Evolutionary conservation across 306 rosid species (phyloP), one percentile per base, ranked within the genome.

Genomic region (Fragaria iinumae): DNA sequence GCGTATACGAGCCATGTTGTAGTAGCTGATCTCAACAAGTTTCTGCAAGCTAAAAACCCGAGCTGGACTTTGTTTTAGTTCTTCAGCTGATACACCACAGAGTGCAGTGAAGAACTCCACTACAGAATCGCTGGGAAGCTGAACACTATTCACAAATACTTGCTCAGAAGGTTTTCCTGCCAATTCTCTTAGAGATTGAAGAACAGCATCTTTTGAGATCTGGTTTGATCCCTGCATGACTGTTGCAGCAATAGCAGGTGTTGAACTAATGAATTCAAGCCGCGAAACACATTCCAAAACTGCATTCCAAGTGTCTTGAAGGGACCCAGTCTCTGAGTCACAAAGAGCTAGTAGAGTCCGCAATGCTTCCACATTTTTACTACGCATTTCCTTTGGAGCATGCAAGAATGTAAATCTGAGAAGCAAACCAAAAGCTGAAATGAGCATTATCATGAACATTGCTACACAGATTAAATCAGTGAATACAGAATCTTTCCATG

Each of bases 31-130:
- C 84, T 96, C 99, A 79, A 96, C 98, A 82, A 96, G 99, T 79
- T 96, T 96, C 81, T 96, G 99, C 91, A 96, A 86, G 87, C 99
- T 96, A 90, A 90, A 96, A 83, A 96, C 99, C 74, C 99, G 99
- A 67, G 97, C 97, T 59, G 98, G 98, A 29, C 86, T 82, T 90
- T 96, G 99, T 75, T 91, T 92, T 68, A 96, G 88, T 85, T 96
- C 99, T 85, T 96, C 99, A 73, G 97, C 97, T 32, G 99, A 96
- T 76, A 93, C 99, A 79, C 99, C 96, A 70, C 99, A 96, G 72
- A 96, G 96, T 73, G 98, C 98, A 84, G 88, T 93, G 86, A 96
- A 88, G 85, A 96, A 96, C 80, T 96, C 99, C 81, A 96, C 99
- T 60, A 96, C 75, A 71, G 99, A 88, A 82, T 96, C 99, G 82